Conservation (phyloP, 345 rosid genomes). For the Geranium rotundifolium region DNA sequence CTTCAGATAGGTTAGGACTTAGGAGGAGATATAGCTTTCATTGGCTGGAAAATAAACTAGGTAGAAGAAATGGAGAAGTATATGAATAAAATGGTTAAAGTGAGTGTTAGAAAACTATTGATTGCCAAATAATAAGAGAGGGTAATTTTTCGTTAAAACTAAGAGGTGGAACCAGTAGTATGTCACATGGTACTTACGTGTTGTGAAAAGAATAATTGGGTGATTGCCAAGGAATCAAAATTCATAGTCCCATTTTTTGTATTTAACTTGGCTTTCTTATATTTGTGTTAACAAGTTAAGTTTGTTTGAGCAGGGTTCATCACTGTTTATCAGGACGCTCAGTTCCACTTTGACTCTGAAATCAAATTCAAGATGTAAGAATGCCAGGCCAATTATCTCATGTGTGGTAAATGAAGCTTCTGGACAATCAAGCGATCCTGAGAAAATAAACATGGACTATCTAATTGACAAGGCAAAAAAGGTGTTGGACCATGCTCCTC, state of each 20-base stretch:
- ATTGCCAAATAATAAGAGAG: too few species aligned
- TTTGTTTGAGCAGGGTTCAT: not conserved
- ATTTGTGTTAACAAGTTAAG: not conserved
- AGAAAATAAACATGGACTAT: slow-evolving; percentile 31
- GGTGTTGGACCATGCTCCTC: slow-evolving; percentile 57
- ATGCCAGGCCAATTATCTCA: slow-evolving; percentile 24
- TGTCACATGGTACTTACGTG: too few species aligned
- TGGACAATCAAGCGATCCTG: slow-evolving; percentile 47
- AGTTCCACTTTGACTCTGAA: not conserved
- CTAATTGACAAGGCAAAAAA: slow-evolving; percentile 36
- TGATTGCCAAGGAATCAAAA: not conserved
- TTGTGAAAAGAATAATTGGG: too few species aligned
- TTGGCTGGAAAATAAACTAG: too few species aligned
- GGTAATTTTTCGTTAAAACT: too few species aligned
- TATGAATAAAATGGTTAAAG: too few species aligned
- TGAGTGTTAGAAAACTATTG: too few species aligned
- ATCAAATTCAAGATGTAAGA: slow-evolving; percentile 16
- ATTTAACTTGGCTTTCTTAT: not conserved
- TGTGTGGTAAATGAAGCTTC: slow-evolving; percentile 52
- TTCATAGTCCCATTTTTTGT: not conserved
- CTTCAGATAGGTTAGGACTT: too few species aligned
- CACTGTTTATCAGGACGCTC: not conserved
- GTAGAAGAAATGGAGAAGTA: too few species aligned
- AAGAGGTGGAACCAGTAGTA: too few species aligned
- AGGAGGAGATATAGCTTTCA: too few species aligned